Conservation (phyloP, 352 stramenopile genomes). For the Globisporangium apiculatum region DNA sequence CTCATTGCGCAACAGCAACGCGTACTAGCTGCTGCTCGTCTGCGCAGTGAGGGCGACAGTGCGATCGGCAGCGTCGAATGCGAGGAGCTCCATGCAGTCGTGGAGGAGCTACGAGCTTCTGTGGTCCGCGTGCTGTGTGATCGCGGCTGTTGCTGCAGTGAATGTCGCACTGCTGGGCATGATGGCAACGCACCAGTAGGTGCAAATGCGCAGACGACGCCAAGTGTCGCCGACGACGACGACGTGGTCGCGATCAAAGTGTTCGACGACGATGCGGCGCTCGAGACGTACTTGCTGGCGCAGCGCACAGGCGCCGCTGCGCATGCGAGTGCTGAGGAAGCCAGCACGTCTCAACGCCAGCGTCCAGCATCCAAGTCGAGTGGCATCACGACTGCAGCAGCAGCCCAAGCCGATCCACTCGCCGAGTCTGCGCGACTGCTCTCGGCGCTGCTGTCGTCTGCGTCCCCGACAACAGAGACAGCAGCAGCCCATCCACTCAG, state of each 20-base stretch:
- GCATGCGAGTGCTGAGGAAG: too few relatives aligned
- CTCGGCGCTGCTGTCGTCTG: not conserved
- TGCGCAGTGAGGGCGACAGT: not conserved
- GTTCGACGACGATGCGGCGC: slow-evolving; percentile 1
- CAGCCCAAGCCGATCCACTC: not conserved
- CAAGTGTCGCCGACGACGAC: too few relatives aligned
- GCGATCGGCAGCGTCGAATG: not conserved
- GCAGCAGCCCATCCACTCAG: too few relatives aligned
- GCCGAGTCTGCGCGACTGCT: slow-evolving; percentile 4
- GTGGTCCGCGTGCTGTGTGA: not conserved
- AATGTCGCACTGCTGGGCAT: not conserved
- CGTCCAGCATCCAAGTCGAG: not conserved
- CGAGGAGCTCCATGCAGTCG: too few relatives aligned
- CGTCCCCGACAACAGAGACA: not conserved
- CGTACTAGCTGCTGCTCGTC: not conserved
- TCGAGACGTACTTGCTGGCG: slow-evolving; percentile 6
- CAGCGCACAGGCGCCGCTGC: not conserved
- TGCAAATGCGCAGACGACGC: not conserved
- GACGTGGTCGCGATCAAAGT: not conserved
- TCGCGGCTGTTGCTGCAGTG: not conserved
- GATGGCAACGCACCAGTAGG: not conserved
- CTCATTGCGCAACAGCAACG: slow-evolving; percentile 6
- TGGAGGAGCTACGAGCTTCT: slow-evolving; percentile 1
- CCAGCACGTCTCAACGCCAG: too few relatives aligned
- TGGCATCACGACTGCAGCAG: too few relatives aligned